Evolutionary conservation across 805 yeast genomes (phyloP).

Genomic region (Sugiyamaella valdiviana): DNA sequence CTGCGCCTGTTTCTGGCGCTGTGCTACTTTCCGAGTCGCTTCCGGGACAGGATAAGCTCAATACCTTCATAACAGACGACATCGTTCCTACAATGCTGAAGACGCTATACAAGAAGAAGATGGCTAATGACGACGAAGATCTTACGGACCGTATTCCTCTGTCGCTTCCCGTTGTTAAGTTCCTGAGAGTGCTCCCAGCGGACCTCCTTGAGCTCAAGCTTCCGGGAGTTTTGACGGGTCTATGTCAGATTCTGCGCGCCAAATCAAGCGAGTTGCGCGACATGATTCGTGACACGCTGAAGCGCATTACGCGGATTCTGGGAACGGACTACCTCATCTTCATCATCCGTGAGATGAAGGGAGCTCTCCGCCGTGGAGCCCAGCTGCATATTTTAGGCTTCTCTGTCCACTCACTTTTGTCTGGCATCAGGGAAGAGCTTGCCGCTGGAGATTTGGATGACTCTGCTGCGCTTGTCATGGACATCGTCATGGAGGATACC

Average conservation of each 20-base stretch:
- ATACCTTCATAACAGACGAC: constrained; percentile 47
- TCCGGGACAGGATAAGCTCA: constrained; percentile 38
- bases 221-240: constrained; percentile 75
- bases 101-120: constrained; percentile 35
- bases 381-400: constrained; percentile 89
- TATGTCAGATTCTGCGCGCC: constrained; percentile 85
- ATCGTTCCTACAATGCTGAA: constrained; percentile 57
- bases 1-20: constrained; percentile 5
- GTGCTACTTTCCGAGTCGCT: constrained; percentile 24
- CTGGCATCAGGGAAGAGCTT: constrained; percentile 41
- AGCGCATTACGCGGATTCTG: constrained; percentile 53
- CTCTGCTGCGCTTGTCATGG: constrained; percentile 50
- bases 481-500: constrained; percentile 80
- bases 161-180: constrained; percentile 70
- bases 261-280: constrained; percentile 86
- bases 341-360: constrained; percentile 66
- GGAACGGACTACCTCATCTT: constrained; percentile 73
- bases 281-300: constrained; percentile 68
- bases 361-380: constrained; percentile 81
- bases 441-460: constrained; percentile 70
- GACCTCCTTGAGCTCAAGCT: constrained; percentile 52
- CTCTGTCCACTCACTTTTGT: constrained; percentile 71
- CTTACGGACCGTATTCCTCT: constrained; percentile 68
- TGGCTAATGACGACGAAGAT: constrained; percentile 58
- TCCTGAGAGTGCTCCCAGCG: constrained; percentile 55